phyloP scores from a whole-genome alignment of 345 rosid genomes.

The Microthlaspi erraticum region DNA sequence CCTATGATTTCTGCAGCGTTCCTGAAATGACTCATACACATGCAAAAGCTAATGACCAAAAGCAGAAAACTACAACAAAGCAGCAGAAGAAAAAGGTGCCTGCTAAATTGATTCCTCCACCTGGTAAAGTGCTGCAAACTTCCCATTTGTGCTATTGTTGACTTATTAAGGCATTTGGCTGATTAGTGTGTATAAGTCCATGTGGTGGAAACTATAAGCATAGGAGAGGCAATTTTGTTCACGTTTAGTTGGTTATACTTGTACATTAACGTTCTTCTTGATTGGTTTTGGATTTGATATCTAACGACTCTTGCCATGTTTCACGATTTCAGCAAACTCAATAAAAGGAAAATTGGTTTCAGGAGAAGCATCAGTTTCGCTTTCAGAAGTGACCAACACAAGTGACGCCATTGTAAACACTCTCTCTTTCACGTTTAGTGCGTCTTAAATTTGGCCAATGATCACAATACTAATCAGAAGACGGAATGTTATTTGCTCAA shows the following conservation, averaged over 20 bases:
- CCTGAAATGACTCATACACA: slow-evolving; percentile 31
- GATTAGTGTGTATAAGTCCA: background rate
- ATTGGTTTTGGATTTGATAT: slow-evolving; percentile 2
- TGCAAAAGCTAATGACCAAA: slow-evolving; percentile 36
- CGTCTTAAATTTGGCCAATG: background rate
- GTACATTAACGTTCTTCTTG: background rate
- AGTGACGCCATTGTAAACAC: slow-evolving; percentile 39
- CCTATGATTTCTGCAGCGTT: slow-evolving; percentile 44
- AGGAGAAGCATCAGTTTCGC: slow-evolving; percentile 36
- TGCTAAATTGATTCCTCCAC: slow-evolving; percentile 33
- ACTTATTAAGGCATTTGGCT: slow-evolving; percentile 2
- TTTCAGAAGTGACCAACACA: slow-evolving; percentile 36
- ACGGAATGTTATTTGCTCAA: background rate
- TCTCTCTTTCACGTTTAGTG: background rate
- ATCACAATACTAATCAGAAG: background rate
- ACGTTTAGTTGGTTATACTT: background rate
- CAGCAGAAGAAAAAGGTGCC: slow-evolving; percentile 42
- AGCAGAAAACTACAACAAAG: slow-evolving; percentile 39
- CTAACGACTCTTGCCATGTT: slow-evolving; percentile 4
- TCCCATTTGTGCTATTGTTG: background rate
- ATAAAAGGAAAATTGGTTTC: slow-evolving; percentile 18
- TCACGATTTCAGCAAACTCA: slow-evolving; percentile 23
- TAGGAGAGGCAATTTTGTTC: background rate
- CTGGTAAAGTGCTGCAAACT: slow-evolving; percentile 50
- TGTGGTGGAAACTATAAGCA: slow-evolving; percentile 20